phyloP scores from a whole-genome alignment of 257 asterid genomes.

The Fraxinus anomala region DNA sequence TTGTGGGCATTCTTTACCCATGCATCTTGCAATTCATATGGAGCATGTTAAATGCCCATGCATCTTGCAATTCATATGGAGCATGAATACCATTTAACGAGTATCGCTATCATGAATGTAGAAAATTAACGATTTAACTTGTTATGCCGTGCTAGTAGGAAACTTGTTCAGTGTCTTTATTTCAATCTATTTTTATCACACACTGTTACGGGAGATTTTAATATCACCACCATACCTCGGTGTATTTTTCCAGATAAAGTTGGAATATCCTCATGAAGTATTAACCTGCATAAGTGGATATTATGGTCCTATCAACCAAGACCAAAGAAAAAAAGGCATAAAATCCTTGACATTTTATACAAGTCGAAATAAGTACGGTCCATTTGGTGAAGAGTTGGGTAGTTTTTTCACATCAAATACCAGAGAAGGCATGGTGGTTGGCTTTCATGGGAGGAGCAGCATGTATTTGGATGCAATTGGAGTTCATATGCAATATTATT shows the following conservation, averaged over 20 bases:
- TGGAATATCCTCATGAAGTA: conserved; percentile 74
- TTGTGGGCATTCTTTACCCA: not conserved
- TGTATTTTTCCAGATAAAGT: conserved; percentile 50
- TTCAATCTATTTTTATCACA: not conserved
- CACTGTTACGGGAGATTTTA: not conserved
- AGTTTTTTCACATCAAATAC: conserved; percentile 65
- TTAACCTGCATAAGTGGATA: conserved; percentile 71
- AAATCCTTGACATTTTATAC: conserved; percentile 67
- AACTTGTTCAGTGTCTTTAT: not conserved
- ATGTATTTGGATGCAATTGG: conserved; percentile 79
- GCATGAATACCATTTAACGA: not conserved
- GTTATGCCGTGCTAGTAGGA: not conserved
- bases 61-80: not conserved
- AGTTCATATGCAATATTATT: conserved; percentile 88
- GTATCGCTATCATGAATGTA: not conserved
- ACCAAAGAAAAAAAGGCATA: conserved; percentile 47
- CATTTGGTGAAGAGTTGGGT: conserved; percentile 71
- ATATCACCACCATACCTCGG: not conserved
- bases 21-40: not conserved
- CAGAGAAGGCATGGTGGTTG: conserved; percentile 79
- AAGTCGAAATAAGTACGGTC: conserved; percentile 59
- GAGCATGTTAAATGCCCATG: not conserved
- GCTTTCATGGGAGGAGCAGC: conserved; percentile 81
- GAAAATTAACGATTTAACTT: not conserved
- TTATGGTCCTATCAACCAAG: conserved; percentile 48